Conservation (phyloP, 352 stramenopile genomes). For the Phytopythium boreale region DNA sequence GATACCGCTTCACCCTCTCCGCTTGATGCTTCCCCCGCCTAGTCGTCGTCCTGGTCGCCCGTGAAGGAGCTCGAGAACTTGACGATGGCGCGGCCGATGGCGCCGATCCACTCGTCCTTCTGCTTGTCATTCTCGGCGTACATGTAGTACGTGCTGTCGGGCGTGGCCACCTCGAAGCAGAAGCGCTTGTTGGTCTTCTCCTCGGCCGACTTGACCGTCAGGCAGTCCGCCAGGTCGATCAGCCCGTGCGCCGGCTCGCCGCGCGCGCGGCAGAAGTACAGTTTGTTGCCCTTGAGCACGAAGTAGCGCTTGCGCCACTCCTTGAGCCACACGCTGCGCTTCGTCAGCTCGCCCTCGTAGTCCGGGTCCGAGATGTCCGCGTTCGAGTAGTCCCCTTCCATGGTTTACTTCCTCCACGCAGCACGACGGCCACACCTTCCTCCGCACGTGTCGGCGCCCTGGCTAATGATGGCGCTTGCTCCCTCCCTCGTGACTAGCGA, state of each 20-base stretch:
- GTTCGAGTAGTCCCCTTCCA: constrained; percentile 76
- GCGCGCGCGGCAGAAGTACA: constrained; percentile 85
- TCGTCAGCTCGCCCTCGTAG: constrained; percentile 88
- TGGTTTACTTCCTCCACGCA: constrained; percentile 9
- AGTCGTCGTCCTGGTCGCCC: constrained; percentile 83
- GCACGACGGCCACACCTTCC: not conserved
- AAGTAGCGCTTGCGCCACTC: constrained; percentile 91
- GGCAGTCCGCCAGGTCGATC: constrained; percentile 88
- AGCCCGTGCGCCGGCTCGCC: constrained; percentile 80
- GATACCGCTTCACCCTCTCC: not conserved
- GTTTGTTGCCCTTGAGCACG: constrained; percentile 90
- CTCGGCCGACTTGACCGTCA: constrained; percentile 89
- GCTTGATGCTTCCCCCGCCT: not conserved
- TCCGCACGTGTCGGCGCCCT: not conserved
- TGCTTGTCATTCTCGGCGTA: constrained; percentile 90
- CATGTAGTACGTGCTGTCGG: constrained; percentile 90
- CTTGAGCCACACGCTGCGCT: constrained; percentile 91
- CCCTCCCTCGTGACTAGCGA: not conserved
- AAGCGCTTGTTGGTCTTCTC: constrained; percentile 92
- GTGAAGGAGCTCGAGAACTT: constrained; percentile 97
- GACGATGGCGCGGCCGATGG: constrained; percentile 96
- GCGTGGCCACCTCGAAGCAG: constrained; percentile 89
- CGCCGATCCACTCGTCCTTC: constrained; percentile 93
- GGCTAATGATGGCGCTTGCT: not conserved
- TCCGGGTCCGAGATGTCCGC: constrained; percentile 79